Evolutionary conservation across 1,284 basidiomycete species (phyloP).

Genomic region (Fistulinella cinereoalba): DNA sequence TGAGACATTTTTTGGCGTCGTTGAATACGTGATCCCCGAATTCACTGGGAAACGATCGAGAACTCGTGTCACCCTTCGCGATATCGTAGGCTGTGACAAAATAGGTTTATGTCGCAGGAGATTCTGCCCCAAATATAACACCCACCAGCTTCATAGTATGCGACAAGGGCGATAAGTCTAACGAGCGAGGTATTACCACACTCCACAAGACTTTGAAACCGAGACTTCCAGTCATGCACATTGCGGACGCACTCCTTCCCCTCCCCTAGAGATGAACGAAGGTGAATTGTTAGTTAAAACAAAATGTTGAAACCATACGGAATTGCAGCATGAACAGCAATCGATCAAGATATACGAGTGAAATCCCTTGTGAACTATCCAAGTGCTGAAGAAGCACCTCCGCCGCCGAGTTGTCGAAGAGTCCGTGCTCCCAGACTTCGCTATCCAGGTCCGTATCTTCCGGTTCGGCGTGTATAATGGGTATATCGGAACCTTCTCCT

Average conservation of each 20-base stretch:
- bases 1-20: conserved; percentile 8
- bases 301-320: conserved; percentile 4
- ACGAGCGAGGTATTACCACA: conserved; percentile 11
- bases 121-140: background rate
- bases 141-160: conserved; percentile 28
- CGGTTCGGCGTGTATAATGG: conserved; percentile 8
- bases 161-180: conserved; percentile 21
- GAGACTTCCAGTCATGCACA: conserved; percentile 8
- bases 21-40: conserved; percentile 4
- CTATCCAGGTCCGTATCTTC: conserved; percentile 4
- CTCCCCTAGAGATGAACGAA: conserved; percentile 12
- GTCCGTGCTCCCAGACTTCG: conserved; percentile 23
- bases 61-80: background rate
- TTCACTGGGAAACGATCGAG: background rate
- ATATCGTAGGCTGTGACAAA: conserved; percentile 14
- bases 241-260: conserved; percentile 20
- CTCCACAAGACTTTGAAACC: conserved; percentile 12
- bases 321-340: conserved; percentile 31
- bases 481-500: conserved; percentile 29
- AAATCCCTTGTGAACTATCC: conserved; percentile 9
- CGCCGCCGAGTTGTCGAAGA: conserved; percentile 26
- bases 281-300: background rate
- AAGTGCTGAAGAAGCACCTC: conserved; percentile 13
- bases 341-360: conserved; percentile 25
- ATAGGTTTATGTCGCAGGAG: background rate